phyloP scores from a whole-genome alignment of 805 yeast species.

The Soucietia sequanensis region DNA sequence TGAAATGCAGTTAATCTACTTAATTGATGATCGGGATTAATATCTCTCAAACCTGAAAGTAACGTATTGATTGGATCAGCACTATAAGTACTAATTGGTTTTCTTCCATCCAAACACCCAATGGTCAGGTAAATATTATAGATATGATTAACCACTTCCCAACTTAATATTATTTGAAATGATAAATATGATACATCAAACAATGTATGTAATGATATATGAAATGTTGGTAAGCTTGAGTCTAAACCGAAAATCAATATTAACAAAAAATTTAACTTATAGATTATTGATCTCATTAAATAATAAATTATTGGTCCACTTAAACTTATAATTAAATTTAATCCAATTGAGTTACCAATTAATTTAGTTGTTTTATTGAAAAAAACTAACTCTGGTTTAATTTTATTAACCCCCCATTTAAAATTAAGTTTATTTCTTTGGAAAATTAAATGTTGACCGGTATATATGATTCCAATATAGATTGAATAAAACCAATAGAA shows the following conservation, averaged over 20 bases:
- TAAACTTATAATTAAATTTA: constrained; percentile 25
- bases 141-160: constrained; percentile 58
- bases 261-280: constrained; percentile 30
- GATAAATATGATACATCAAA: constrained; percentile 29
- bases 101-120: constrained; percentile 69
- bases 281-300: constrained; percentile 41
- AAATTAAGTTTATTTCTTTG: constrained; percentile 57
- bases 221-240: constrained; percentile 38
- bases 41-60: constrained; percentile 60
- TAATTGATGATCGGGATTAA: constrained; percentile 30
- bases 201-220: constrained; percentile 28
- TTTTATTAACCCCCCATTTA: constrained; percentile 37
- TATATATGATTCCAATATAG: constrained; percentile 43
- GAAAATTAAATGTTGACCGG: constrained; percentile 49
- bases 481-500: constrained; percentile 49
- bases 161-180: constrained; percentile 35
- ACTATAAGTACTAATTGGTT: constrained; percentile 57
- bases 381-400: constrained; percentile 37
- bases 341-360: constrained; percentile 36
- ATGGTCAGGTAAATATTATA: constrained; percentile 66
- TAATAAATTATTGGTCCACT: constrained; percentile 39
- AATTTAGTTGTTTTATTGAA: constrained; percentile 25
- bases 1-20: constrained; percentile 67
- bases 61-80: constrained; percentile 64
- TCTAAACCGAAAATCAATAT: constrained; percentile 35